A percentile compares a stretch with the other conserved stretches of the same genome.
phyloP scores from a whole-genome alignment of 2,329 filamentous ascomycete species.

The Arthrobotrys conoides region DNA sequence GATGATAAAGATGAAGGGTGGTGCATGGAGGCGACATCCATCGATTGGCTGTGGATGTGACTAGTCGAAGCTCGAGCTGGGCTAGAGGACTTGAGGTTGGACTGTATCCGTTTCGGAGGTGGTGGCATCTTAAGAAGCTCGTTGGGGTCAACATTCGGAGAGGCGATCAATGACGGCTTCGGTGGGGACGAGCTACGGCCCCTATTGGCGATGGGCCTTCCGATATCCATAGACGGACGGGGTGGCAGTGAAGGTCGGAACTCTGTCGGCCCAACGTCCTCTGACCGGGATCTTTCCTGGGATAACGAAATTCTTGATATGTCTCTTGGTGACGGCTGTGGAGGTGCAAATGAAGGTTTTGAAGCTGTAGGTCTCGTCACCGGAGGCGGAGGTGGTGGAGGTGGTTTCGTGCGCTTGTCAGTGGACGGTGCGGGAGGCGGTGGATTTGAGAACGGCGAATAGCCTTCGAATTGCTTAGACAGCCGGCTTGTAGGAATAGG shows the following conservation, averaged over 20 bases:
- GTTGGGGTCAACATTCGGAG: slow-evolving; percentile 50
- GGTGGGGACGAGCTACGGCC: slow-evolving; percentile 64
- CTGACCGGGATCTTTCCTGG: slow-evolving; percentile 43
- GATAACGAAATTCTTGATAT: slow-evolving; percentile 1
- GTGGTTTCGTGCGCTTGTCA: slow-evolving; percentile 54
- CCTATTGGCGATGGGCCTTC: slow-evolving; percentile 43
- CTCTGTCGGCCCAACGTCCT: slow-evolving; percentile 26
- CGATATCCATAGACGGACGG: slow-evolving; percentile 48
- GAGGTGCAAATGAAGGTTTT: slow-evolving; percentile 43
- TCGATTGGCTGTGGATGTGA: slow-evolving; percentile 41
- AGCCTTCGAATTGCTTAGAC: slow-evolving; percentile 54
- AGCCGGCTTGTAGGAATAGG: slow-evolving; percentile 43
- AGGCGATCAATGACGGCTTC: slow-evolving; percentile 50
- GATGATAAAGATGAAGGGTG: slow-evolving; percentile 38
- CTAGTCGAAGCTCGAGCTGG: slow-evolving; percentile 41
- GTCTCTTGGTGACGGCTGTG: slow-evolving; percentile 37
- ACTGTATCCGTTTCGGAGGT: slow-evolving; percentile 61
- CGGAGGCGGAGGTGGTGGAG: slow-evolving; percentile 63
- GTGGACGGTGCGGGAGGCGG: slow-evolving; percentile 54
- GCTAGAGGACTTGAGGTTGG: slow-evolving; percentile 46
- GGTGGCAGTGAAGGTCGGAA: slow-evolving; percentile 56
- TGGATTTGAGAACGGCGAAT: slow-evolving; percentile 57
- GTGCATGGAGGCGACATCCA: slow-evolving; percentile 28
- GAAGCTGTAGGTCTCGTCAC: slow-evolving; percentile 66
- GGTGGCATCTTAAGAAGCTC: slow-evolving; percentile 63